Percentiles rank a stretch among this genome's conserved stretches.
Evolutionary conservation across 2,329 filamentous ascomycete species (phyloP).

Genomic region (Talaromyces rugulosus): DNA sequence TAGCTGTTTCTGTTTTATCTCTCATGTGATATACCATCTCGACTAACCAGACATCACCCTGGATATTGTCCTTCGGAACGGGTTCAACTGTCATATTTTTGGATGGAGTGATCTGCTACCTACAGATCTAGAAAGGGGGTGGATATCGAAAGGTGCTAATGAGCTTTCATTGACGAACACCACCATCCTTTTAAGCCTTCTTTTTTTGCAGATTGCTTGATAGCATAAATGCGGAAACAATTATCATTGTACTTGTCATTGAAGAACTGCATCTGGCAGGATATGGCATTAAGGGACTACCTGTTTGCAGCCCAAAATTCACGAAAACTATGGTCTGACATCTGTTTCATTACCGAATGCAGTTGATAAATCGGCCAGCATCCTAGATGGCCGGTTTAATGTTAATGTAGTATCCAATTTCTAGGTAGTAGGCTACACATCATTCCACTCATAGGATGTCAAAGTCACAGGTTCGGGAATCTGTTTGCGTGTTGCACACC

Average conservation of each 20-base stretch:
- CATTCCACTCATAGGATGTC: background rate
- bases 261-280: background rate
- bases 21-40: background rate
- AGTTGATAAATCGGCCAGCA: background rate
- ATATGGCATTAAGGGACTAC: background rate
- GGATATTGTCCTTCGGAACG: constrained; percentile 13
- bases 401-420: background rate
- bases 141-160: background rate
- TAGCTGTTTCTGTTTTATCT: background rate
- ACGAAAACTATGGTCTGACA: background rate
- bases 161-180: background rate
- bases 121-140: background rate
- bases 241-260: background rate
- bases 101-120: background rate
- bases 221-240: background rate
- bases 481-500: background rate
- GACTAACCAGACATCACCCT: constrained; percentile 16
- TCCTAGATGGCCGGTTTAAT: background rate
- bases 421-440: background rate
- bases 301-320: background rate
- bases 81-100: background rate
- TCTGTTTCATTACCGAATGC: background rate
- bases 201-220: background rate
- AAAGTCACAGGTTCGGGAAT: background rate
- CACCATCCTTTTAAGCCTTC: background rate